Evolutionary conservation across 108 stramenopile genomes (phyloP), one percentile per base, ranked within the genome.

Genomic region (Skeletonema grethae): DNA sequence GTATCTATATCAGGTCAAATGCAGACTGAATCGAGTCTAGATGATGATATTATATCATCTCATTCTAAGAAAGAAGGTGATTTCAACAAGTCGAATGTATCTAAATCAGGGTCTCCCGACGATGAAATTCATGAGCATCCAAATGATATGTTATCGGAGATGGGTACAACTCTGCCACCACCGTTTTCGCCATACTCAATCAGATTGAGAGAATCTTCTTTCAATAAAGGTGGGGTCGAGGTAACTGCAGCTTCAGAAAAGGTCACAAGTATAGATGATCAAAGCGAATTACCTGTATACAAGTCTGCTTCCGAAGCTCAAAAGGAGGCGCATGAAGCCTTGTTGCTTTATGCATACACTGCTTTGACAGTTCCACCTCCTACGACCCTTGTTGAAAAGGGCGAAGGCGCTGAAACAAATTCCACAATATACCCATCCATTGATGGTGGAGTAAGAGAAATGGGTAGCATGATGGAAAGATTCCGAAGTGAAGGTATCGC

Each of bases 401-500:
- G 73, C 0, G 63, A 75, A 50, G 35, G 31, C 5, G 13, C 31
- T 0, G 63, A 65, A 36, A 34, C 25, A 11, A 18, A 39, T 12
- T 18, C 31, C 4, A 38, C 67, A 36, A 65, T 34, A 24, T 63
- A 50, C 63, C 70, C 66, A 16, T 48, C 69, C 28, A 59, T 66
- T n/a, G 59, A 45, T 76, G 60, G 22, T 65, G 39, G 76, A 55
- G 57, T 58, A 10, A 65, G 82, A 55, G 73, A 60, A 38, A 59
- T 88, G 68, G 84, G 85, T 63, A 80, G 74, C 56, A 77, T 92
- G 67, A 68, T 86, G 18, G 81, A 66, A 24, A 77, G 70, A 31
- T 57, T 90, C 35, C 71, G 70, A 29, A 73, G 75, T 8, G 74
- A 76, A 53, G 89, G 89, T 5, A 76, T 90, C 12, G 86, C 90